A percentile compares a stretch with the other conserved stretches of the same genome.
Evolutionary conservation across 106 monocot species (phyloP).

Genomic region (Dioscorea alata): DNA sequence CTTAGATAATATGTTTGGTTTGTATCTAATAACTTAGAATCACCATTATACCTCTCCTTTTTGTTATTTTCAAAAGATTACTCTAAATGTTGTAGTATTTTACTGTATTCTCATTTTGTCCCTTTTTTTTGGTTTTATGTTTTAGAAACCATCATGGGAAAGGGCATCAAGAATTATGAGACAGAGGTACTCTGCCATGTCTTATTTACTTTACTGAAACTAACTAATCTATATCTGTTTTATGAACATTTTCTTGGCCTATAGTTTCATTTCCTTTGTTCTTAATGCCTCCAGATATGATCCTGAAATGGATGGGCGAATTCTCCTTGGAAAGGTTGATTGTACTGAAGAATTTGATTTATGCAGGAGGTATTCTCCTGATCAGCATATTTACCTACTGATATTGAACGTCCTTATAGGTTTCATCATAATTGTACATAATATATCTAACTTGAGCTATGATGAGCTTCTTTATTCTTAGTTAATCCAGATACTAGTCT

Average conservation of each 20-base stretch:
- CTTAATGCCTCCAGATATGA: conserved; percentile 61
- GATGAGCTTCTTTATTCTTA: too few relatives aligned
- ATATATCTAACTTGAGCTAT: too few relatives aligned
- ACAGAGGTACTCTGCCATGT: conserved; percentile 36
- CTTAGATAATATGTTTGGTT: too few relatives aligned
- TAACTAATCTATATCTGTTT: background rate
- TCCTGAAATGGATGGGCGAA: conserved; percentile 83
- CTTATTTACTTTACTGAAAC: background rate
- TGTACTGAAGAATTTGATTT: conserved; percentile 67
- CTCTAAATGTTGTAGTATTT: background rate
- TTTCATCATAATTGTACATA: too few relatives aligned
- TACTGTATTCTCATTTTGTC: background rate
- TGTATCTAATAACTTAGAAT: too few relatives aligned
- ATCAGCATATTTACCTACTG: too few relatives aligned
- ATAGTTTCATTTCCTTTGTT: background rate
- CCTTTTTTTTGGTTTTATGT: conserved; percentile 5
- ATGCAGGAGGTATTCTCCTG: conserved; percentile 69
- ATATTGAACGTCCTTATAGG: too few relatives aligned
- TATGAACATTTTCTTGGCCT: background rate
- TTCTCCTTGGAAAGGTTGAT: conserved; percentile 89
- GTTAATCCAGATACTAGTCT: too few relatives aligned
- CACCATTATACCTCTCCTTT: too few relatives aligned
- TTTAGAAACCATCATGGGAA: conserved; percentile 92
- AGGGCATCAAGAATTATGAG: conserved; percentile 65
- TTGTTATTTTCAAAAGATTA: too few relatives aligned